phyloP scores from a whole-genome alignment of 2,329 filamentous ascomycete genomes.

The Bipolaris gigantea region DNA sequence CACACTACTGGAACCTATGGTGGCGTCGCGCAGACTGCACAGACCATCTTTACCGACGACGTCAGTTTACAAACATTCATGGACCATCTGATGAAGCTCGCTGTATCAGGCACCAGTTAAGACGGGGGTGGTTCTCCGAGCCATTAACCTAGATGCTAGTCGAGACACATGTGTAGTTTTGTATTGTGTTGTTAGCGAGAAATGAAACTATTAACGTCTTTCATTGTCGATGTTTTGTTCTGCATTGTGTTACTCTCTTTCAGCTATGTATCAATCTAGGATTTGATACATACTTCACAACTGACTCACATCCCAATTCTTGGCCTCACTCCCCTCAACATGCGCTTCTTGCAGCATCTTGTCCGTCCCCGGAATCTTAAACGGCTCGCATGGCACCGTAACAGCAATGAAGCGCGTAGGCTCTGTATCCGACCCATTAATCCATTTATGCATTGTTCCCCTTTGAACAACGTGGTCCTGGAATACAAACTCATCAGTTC shows the following conservation, averaged over 20 bases:
- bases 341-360: constrained; percentile 23
- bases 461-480: constrained; percentile 27
- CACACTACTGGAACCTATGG: constrained; percentile 93
- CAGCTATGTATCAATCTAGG: background rate
- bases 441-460: constrained; percentile 30
- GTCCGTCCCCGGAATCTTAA: constrained; percentile 24
- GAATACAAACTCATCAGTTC: background rate
- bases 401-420: constrained; percentile 26
- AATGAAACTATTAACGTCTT: constrained; percentile 4
- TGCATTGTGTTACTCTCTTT: background rate
- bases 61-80: constrained; percentile 98
- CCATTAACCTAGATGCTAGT: background rate
- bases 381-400: constrained; percentile 26
- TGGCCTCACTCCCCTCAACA: background rate
- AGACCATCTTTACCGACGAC: constrained; percentile 99
- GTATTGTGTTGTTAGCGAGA: constrained; percentile 9
- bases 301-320: background rate
- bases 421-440: constrained; percentile 20
- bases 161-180: background rate
- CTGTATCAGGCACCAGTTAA: constrained; percentile 43
- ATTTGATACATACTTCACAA: background rate
- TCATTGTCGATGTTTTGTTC: background rate
- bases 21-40: constrained; percentile 83
- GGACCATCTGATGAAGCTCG: constrained; percentile 96
- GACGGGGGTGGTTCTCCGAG: background rate